These are phyloP conservation scores for Amanita muscaria DNA, from an alignment of 768 basidiomycete genomes.

Conservation along the genomic window DNA sequence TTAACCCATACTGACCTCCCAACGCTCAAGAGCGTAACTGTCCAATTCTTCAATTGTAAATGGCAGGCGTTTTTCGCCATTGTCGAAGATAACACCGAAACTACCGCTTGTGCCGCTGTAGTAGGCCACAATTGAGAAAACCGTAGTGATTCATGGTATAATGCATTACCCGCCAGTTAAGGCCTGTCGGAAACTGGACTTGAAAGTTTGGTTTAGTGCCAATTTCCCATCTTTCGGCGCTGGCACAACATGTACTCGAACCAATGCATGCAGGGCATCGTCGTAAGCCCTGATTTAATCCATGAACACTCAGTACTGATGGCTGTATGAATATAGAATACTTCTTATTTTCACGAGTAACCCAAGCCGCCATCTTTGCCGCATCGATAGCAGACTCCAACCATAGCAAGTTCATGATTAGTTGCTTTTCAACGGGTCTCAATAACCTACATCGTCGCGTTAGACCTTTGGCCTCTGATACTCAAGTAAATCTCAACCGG, in stretches of 20 bases:
- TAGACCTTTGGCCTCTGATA: slow-evolving; percentile 13
- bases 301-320: slow-evolving; percentile 5
- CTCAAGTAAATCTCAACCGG: slow-evolving; percentile 40
- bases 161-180: slow-evolving; percentile 73
- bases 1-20: slow-evolving; percentile 57
- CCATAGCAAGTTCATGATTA: slow-evolving; percentile 86
- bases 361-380: slow-evolving; percentile 71
- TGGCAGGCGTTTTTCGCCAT: slow-evolving; percentile 50
- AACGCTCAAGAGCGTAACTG: slow-evolving; percentile 74
- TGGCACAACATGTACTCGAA: slow-evolving; percentile 61
- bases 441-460: slow-evolving; percentile 45
- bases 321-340: slow-evolving; percentile 22
- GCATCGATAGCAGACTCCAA: slow-evolving; percentile 63
- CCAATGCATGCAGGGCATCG: slow-evolving; percentile 52
- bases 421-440: slow-evolving; percentile 70
- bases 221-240: slow-evolving; percentile 52
- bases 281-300: slow-evolving; percentile 55
- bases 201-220: slow-evolving; percentile 67
- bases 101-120: slow-evolving; percentile 68
- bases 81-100: slow-evolving; percentile 72
- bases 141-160: neutral
- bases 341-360: slow-evolving; percentile 66
- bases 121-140: slow-evolving; percentile 10
- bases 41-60: slow-evolving; percentile 58
- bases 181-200: slow-evolving; percentile 71